Conservation (phyloP, 768 basidiomycete species). For the Gelatoporia subvermispora region DNA sequence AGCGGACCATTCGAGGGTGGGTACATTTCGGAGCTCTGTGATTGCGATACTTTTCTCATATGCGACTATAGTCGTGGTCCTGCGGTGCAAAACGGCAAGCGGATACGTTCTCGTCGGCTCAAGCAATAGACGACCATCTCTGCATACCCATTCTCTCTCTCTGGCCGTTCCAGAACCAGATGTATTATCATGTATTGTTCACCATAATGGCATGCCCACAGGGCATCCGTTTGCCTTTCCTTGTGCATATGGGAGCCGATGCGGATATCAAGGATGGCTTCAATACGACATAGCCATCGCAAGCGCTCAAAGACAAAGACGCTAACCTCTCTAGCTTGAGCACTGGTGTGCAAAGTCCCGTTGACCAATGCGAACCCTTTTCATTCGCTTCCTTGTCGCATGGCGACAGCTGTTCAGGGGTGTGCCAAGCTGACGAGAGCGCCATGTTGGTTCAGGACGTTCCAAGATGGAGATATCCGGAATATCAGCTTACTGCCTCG, state of each 20-base stretch:
- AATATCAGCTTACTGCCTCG: too few species aligned
- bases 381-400: too few species aligned
- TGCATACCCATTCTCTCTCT: not conserved
- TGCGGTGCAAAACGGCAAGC: slow-evolving; percentile 66
- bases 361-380: too few species aligned
- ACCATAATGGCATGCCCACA: not conserved
- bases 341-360: too few species aligned
- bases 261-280: too few species aligned
- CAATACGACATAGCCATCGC: slow-evolving; percentile 37
- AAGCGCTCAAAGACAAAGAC: slow-evolving; percentile 31
- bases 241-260: too few species aligned
- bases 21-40: slow-evolving; percentile 26
- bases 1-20: slow-evolving; percentile 78
- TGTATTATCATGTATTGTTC: not conserved
- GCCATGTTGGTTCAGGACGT: too few species aligned
- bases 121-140: slow-evolving; percentile 2
- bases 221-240: too few species aligned
- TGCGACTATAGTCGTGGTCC: slow-evolving; percentile 58
- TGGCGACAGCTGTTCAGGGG: too few species aligned
- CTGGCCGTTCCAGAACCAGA: slow-evolving; percentile 2
- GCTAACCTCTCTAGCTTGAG: too few species aligned
- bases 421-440: too few species aligned
- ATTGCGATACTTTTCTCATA: not conserved
- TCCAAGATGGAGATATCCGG: too few species aligned
- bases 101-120: slow-evolving; percentile 61